Evolutionary conservation across 2,329 filamentous ascomycete genomes (phyloP).

Genomic region (Pleoardoris graminearum): DNA sequence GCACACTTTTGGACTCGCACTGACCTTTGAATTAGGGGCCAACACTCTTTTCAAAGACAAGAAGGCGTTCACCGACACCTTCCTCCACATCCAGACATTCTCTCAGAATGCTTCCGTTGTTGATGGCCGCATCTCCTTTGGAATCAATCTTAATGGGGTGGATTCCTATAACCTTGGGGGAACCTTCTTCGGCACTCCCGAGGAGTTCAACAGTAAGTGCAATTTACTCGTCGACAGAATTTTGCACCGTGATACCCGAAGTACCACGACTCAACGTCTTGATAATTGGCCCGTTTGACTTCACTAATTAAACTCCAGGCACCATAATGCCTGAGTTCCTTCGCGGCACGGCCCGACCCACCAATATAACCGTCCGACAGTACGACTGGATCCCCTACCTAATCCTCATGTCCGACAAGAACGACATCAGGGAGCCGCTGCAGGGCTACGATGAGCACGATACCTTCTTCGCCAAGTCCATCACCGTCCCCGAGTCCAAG

Average conservation of each 20-base stretch:
- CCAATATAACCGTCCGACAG: constrained; percentile 25
- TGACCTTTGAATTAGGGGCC: too few species aligned
- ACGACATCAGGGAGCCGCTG: constrained; percentile 30
- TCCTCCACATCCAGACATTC: constrained; percentile 48
- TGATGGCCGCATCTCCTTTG: constrained; percentile 48
- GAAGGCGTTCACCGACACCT: constrained; percentile 41
- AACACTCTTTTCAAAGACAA: constrained; percentile 31
- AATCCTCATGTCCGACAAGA: constrained; percentile 47
- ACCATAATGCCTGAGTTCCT: constrained; percentile 47
- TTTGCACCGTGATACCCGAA: not conserved
- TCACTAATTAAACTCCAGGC: not conserved
- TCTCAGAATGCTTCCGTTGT: constrained; percentile 47
- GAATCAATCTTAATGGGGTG: constrained; percentile 47
- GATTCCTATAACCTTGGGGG: constrained; percentile 44
- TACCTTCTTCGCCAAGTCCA: constrained; percentile 47
- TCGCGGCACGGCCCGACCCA: constrained; percentile 37
- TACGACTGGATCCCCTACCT: constrained; percentile 46
- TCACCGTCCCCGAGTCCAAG: constrained; percentile 44
- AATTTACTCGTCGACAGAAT: not conserved
- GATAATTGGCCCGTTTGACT: not conserved
- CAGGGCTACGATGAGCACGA: constrained; percentile 45
- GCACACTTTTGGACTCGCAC: too few species aligned
- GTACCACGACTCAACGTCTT: not conserved
- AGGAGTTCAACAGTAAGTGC: constrained; percentile 38
- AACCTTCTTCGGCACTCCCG: constrained; percentile 45